A percentile compares a stretch with the other conserved stretches of the same genome.
Conservation (phyloP, 371 early-diverging fungal species). For the Rhizopus stolonifer region DNA sequence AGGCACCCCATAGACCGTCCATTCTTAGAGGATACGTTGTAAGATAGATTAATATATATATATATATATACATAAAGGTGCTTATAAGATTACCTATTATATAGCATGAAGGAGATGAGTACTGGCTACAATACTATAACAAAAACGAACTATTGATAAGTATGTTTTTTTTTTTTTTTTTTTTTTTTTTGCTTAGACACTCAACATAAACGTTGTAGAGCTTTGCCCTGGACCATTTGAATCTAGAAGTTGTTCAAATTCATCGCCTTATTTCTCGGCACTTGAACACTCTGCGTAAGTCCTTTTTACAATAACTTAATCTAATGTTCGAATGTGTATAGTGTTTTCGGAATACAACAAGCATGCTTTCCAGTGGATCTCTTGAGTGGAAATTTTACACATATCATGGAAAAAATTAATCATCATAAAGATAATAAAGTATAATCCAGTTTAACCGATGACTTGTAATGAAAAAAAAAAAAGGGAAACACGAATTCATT, state of each 20-base stretch:
- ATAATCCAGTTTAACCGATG: too few relatives aligned
- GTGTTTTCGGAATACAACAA: background rate
- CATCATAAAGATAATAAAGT: too few relatives aligned
- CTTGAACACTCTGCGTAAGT: background rate
- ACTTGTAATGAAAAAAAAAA: background rate
- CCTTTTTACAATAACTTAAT: background rate
- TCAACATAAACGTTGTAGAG: background rate
- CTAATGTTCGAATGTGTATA: background rate
- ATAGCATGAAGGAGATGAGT: constrained; percentile 24
- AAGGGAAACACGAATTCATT: background rate
- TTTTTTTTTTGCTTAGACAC: too few relatives aligned
- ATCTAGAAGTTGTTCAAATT: constrained; percentile 16
- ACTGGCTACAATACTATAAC: constrained; percentile 12
- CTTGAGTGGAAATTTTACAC: background rate
- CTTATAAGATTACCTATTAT: background rate
- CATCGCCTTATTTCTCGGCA: background rate
- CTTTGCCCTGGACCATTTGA: constrained; percentile 16
- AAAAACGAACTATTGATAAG: constrained; percentile 1
- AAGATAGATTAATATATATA: background rate
- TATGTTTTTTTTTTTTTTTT: background rate
- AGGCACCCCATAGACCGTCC: constrained; percentile 4
- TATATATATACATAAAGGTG: background rate
- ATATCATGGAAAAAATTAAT: too few relatives aligned
- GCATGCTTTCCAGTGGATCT: background rate
- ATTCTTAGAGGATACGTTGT: constrained; percentile 17